Evolutionary conservation across 2,329 filamentous ascomycete species (phyloP).

Genomic region (Colletotrichum tamarilloi): DNA sequence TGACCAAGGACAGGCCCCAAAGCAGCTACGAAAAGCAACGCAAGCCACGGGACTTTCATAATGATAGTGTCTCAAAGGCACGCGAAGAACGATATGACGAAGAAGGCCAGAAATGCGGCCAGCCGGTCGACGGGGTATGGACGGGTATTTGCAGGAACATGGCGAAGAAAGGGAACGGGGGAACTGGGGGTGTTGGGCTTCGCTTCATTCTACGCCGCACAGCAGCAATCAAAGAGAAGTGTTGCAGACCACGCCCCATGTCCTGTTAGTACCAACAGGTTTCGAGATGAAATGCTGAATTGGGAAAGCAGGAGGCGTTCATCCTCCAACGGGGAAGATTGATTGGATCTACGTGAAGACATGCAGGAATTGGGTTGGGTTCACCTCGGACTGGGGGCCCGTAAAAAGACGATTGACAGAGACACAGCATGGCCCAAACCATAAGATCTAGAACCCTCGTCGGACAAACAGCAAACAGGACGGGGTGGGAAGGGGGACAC

Average conservation of each 20-base stretch:
- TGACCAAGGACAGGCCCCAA: not conserved
- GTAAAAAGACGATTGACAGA: not conserved
- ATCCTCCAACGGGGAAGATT: not conserved
- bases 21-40: not conserved
- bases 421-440: not conserved
- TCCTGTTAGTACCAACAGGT: not conserved
- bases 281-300: not conserved
- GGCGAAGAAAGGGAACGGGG: not conserved
- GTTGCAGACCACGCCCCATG: not conserved
- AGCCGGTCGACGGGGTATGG: not conserved
- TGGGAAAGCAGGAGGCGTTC: not conserved
- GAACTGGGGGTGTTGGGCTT: not conserved
- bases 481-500: too few species aligned
- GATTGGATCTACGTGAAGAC: not conserved
- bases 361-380: not conserved
- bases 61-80: not conserved
- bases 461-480: not conserved
- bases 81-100: not conserved
- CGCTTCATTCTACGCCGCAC: not conserved
- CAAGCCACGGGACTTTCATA: not conserved
- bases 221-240: not conserved
- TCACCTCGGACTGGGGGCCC: not conserved
- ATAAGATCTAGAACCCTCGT: not conserved
- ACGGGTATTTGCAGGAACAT: constrained; percentile 26
- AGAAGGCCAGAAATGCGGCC: constrained; percentile 5